Evolutionary conservation across 768 basidiomycete species (phyloP).

Genomic region (Trametes sanguinea): DNA sequence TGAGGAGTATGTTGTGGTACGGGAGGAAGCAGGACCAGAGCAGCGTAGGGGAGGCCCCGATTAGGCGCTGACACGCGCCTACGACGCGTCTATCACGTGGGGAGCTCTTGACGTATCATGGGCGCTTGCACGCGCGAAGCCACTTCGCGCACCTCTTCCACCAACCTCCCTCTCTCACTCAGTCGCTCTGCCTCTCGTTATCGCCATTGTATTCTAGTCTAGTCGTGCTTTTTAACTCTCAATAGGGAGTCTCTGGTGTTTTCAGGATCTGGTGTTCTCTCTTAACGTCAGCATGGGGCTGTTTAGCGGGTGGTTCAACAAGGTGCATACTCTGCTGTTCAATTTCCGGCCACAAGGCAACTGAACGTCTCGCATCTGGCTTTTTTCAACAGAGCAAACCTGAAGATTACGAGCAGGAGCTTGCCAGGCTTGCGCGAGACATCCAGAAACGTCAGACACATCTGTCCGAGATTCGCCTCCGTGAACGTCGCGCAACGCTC

Average conservation of each 20-base stretch:
- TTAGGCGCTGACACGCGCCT: conserved; percentile 6
- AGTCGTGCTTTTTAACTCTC: not conserved
- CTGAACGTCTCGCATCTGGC: not conserved
- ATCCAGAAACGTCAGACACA: conserved; percentile 73
- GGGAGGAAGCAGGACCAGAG: no score
- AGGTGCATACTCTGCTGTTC: conserved; percentile 2
- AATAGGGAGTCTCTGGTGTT: not conserved
- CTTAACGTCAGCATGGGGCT: conserved; percentile 9
- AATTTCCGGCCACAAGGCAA: not conserved
- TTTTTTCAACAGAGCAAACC: conserved; percentile 43
- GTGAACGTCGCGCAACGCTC: conserved; percentile 78
- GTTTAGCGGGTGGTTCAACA: conserved; percentile 21
- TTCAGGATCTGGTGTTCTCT: not conserved
- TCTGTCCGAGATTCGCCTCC: conserved; percentile 80
- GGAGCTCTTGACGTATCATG: conserved; percentile 9
- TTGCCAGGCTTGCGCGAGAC: conserved; percentile 64
- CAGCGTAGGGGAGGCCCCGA: not conserved
- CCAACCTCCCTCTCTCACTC: not conserved
- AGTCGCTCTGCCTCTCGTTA: conserved; percentile 13
- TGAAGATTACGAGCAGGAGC: conserved; percentile 78
- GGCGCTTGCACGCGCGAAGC: not conserved
- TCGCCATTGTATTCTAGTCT: conserved; percentile 19
- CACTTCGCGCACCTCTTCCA: conserved; percentile 1
- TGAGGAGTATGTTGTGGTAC: no score
- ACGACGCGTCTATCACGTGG: conserved; percentile 19